These are phyloP conservation scores for Lentinula boryana DNA, from an alignment of 768 basidiomycete genomes.

Conservation along the genomic window DNA sequence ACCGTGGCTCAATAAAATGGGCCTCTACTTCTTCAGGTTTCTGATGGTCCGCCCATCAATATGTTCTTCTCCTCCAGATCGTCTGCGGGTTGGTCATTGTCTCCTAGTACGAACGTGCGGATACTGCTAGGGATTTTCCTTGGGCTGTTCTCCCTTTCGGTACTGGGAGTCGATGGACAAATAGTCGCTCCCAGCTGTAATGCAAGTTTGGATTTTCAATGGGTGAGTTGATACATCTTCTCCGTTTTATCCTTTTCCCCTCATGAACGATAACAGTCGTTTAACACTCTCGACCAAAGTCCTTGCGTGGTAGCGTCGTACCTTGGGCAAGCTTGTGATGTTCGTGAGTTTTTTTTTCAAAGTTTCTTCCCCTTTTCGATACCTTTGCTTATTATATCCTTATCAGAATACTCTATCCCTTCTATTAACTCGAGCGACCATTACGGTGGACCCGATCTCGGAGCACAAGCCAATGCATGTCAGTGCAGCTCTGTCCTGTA, in stretches of 20 bases:
- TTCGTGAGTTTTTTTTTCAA: background rate
- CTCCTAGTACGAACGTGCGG: background rate
- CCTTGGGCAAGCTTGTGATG: slow-evolving; percentile 20
- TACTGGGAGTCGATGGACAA: background rate
- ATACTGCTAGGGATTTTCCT: background rate
- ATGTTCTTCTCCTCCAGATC: background rate
- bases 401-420: background rate
- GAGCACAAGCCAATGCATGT: background rate
- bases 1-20: background rate
- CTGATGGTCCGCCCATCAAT: background rate
- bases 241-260: background rate
- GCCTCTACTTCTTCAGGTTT: background rate
- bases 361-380: no score
- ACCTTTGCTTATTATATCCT: background rate
- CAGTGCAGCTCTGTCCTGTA: background rate
- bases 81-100: background rate
- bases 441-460: background rate
- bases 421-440: background rate
- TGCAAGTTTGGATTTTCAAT: slow-evolving; percentile 1
- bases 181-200: slow-evolving; percentile 1
- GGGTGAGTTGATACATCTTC: background rate
- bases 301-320: slow-evolving; percentile 24
- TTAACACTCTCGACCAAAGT: slow-evolving; percentile 21
- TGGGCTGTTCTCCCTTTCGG: background rate
- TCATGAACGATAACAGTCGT: background rate